Evolutionary conservation across 2,329 filamentous ascomycete species (phyloP), one percentile per base, ranked within the genome.

Genomic region (Colletotrichum scovillei): DNA sequence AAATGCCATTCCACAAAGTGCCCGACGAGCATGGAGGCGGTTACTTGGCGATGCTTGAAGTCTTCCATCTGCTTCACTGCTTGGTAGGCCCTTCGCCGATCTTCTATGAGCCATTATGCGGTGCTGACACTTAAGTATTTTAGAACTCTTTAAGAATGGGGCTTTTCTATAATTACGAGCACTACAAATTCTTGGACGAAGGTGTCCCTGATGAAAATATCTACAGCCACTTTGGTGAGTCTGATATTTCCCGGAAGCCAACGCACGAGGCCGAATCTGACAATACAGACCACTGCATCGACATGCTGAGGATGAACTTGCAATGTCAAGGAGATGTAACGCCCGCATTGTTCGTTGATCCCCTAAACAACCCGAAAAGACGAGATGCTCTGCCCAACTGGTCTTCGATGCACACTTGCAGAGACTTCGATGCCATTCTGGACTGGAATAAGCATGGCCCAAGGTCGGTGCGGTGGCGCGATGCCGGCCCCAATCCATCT

Each of bases 401-500:
- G 70, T 73, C 70, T 3, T 73, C 70, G 2, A 60, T 73, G 65
- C 70, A 69, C 12, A 73, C 70, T 1, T 73, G 70, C 53, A 69
- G 70, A 26, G 60, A 73, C 42, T 73, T 73, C 42, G 66, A 73
- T n/a, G 66, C 66, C 1, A 73, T 73, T 24, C 11, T 73, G 26
- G 66, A 73, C 1, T 73, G 66, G 70, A 73, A 73, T 22, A 73
- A 64, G 32, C n/a, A 73, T 12, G 70, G 70, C 2, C 59, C 70
- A 9, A 32, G 70, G 22, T 69, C 70, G 4, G 66, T 73, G 52
- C 70, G 70, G 14, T 73, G 70, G 70, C 70, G 70, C 5, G 66
- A 73, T 11, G 70, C 70, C 1, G 70, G 70, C 14, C n/a, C 70
- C 2, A 73, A 73, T 19, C 70, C 70, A 9, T 32, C 70, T 6